These are phyloP conservation scores for Fusarium devonianum DNA, from an alignment of 2,329 filamentous ascomycete species.

Conservation along the genomic window DNA sequence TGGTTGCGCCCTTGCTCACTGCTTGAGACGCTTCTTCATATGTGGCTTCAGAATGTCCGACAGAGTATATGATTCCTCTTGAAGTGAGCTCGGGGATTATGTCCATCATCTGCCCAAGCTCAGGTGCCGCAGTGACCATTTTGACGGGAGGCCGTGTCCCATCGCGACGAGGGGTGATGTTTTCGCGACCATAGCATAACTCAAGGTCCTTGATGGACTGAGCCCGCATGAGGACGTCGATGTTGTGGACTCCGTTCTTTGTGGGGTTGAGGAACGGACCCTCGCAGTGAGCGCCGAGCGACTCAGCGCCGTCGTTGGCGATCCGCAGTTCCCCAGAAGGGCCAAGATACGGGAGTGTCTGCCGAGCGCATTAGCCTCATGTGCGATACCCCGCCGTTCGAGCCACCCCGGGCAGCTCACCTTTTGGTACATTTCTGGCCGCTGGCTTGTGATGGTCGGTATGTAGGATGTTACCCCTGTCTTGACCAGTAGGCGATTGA, in stretches of 20 bases:
- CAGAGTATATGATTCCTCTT: conserved; percentile 76
- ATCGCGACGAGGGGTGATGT: conserved; percentile 58
- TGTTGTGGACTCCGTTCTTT: conserved; percentile 87
- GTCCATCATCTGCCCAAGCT: conserved; percentile 73
- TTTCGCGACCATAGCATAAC: conserved; percentile 74
- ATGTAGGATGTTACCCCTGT: conserved; percentile 90
- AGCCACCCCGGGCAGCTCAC: conserved; percentile 48
- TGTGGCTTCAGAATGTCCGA: conserved; percentile 87
- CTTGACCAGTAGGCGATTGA: conserved; percentile 75
- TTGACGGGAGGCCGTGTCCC: conserved; percentile 62
- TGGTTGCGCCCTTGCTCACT: conserved; percentile 77
- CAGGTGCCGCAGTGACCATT: conserved; percentile 87
- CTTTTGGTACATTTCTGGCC: conserved; percentile 80
- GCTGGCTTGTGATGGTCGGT: conserved; percentile 84
- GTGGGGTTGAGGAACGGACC: conserved; percentile 84
- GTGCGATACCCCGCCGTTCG: conserved; percentile 25
- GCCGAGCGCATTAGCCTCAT: conserved; percentile 33
- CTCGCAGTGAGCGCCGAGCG: conserved; percentile 88
- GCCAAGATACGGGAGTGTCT: conserved; percentile 78
- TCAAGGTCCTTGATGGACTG: conserved; percentile 71
- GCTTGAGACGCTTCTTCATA: conserved; percentile 81
- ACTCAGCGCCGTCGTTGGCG: conserved; percentile 78
- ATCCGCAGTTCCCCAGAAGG: conserved; percentile 69
- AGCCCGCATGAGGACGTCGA: conserved; percentile 72
- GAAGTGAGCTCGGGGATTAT: conserved; percentile 72